Evolutionary conservation across 805 yeast species (phyloP).

Genomic region (Metschnikowia hibisci): DNA sequence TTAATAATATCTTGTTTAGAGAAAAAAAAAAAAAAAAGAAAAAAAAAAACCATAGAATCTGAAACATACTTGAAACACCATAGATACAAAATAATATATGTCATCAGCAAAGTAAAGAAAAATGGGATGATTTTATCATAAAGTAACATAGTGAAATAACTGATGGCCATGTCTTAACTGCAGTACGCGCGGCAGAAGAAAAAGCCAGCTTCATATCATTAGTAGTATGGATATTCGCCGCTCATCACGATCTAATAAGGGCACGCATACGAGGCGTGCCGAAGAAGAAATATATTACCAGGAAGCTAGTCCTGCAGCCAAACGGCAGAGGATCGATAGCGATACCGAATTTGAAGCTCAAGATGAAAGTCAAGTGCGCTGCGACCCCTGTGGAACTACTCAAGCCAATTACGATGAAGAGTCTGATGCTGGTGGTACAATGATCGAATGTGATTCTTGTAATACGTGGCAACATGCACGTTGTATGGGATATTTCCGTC

Average conservation of each 20-base stretch:
- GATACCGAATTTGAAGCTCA: neutral
- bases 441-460: slow-evolving; percentile 67
- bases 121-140: no score
- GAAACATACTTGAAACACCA: no score
- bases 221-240: slow-evolving; percentile 23
- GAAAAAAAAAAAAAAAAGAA: no score
- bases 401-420: slow-evolving; percentile 56
- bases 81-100: no score
- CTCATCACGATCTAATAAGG: slow-evolving; percentile 37
- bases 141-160: no score
- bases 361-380: slow-evolving; percentile 43
- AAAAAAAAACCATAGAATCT: no score
- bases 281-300: slow-evolving; percentile 20
- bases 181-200: neutral
- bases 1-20: no score
- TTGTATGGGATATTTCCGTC: slow-evolving; percentile 51
- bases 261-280: slow-evolving; percentile 33
- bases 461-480: slow-evolving; percentile 68
- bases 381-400: slow-evolving; percentile 59
- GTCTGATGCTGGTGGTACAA: slow-evolving; percentile 48
- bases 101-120: no score
- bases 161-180: neutral
- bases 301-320: slow-evolving; percentile 10
- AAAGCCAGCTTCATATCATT: neutral
- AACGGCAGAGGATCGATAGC: neutral